Evolutionary conservation across 805 yeast genomes (phyloP).

Genomic region (Saccharomyces kudriavzevii): DNA sequence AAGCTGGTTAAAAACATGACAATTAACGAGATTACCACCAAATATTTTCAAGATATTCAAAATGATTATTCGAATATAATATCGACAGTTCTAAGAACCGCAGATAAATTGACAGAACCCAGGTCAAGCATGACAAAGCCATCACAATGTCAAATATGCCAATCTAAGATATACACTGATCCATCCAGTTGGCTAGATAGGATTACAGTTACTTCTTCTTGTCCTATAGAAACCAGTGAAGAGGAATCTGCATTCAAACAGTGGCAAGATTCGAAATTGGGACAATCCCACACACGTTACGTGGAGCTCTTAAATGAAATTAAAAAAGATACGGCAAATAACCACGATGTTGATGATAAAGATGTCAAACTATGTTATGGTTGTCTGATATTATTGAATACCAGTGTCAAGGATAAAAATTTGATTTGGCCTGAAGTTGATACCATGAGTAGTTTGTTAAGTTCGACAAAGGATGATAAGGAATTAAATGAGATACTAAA

Average conservation of each 20-base stretch:
- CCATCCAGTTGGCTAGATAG: slow-evolving; percentile 60
- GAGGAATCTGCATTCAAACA: slow-evolving; percentile 33
- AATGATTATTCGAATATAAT: slow-evolving; percentile 79
- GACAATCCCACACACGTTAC: slow-evolving; percentile 5
- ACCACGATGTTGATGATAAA: slow-evolving; percentile 11
- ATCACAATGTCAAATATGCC: slow-evolving; percentile 48
- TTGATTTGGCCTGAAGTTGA: slow-evolving; percentile 33
- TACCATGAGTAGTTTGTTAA: neutral
- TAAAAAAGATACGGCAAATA: slow-evolving; percentile 12
- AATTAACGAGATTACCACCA: slow-evolving; percentile 66
- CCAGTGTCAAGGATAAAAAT: slow-evolving; percentile 30
- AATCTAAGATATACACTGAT: slow-evolving; percentile 42
- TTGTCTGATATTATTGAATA: slow-evolving; percentile 54
- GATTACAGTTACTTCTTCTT: slow-evolving; percentile 55
- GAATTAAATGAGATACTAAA: slow-evolving; percentile 35
- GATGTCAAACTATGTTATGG: slow-evolving; percentile 59
- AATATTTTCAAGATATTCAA: slow-evolving; percentile 66
- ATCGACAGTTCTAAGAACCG: slow-evolving; percentile 86
- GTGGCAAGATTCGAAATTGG: slow-evolving; percentile 28
- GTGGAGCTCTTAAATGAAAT: slow-evolving; percentile 1
- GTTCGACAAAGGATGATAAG: slow-evolving; percentile 18
- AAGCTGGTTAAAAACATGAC: slow-evolving; percentile 56
- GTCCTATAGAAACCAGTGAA: slow-evolving; percentile 37
- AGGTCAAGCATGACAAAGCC: slow-evolving; percentile 7
- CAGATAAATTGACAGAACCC: slow-evolving; percentile 61